A percentile compares a stretch with the other conserved stretches of the same genome.
Evolutionary conservation across 2,329 filamentous ascomycete genomes (phyloP).

Genomic region (Diaporthe batatas): DNA sequence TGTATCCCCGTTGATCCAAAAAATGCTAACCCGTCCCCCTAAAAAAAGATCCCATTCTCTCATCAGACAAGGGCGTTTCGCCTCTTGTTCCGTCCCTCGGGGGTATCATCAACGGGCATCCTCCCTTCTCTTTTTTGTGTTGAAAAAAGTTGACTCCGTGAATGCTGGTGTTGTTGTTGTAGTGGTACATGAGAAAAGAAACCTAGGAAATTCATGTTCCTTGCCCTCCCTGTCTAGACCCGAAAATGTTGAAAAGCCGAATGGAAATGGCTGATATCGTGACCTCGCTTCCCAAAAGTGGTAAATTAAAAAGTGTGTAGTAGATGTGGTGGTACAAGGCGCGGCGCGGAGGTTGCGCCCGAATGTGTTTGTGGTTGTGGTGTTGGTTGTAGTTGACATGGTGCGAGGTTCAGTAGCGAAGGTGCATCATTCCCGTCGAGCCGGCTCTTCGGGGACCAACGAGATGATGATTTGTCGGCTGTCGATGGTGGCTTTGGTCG

Average conservation of each 20-base stretch:
- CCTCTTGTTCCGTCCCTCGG: constrained; percentile 39
- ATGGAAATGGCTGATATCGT: constrained; percentile 43
- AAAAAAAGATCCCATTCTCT: constrained; percentile 10
- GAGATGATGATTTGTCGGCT: constrained; percentile 18
- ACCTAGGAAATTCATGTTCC: constrained; percentile 29
- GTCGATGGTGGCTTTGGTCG: constrained; percentile 6
- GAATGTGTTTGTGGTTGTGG: constrained; percentile 38
- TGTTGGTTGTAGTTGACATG: neutral
- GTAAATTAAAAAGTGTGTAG: constrained; percentile 42
- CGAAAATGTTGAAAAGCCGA: constrained; percentile 26
- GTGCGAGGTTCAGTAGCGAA: constrained; percentile 40
- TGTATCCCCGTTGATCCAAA: constrained; percentile 5
- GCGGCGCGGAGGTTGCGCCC: constrained; percentile 34
- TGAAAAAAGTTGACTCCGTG: constrained; percentile 37
- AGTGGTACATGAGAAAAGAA: constrained; percentile 40
- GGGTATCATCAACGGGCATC: constrained; percentile 43
- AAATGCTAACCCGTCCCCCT: constrained; percentile 17
- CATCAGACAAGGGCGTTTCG: constrained; percentile 32
- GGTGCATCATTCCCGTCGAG: constrained; percentile 42
- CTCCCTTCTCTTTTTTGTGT: constrained; percentile 37
- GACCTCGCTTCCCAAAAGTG: constrained; percentile 28
- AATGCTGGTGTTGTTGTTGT: constrained; percentile 39
- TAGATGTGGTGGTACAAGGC: constrained; percentile 39
- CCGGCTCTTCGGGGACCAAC: constrained; percentile 38
- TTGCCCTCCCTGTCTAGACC: constrained; percentile 1